Conservation (phyloP, 306 rosid species). For the Elaeagnus macrophylla region DNA sequence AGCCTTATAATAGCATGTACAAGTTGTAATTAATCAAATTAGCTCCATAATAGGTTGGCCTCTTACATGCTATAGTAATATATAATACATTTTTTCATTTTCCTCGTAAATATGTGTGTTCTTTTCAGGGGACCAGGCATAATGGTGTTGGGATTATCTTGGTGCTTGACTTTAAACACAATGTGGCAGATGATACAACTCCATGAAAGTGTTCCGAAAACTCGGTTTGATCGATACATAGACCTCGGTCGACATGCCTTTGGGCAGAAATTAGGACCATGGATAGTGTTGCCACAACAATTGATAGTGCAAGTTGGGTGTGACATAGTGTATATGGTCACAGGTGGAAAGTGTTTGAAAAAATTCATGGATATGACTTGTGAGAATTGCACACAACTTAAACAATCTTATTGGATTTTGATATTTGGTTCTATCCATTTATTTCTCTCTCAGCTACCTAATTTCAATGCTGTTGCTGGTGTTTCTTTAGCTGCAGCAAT, state of each 20-base stretch:
- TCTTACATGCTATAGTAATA: no score
- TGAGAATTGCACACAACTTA: constrained; percentile 56
- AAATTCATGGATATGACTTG: constrained; percentile 88
- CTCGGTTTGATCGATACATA: constrained; percentile 17
- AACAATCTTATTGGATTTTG: constrained; percentile 74
- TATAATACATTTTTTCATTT: no score
- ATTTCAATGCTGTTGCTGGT: constrained; percentile 82
- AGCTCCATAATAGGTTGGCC: no score
- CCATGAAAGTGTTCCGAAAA: no score
- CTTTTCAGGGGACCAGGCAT: no score
- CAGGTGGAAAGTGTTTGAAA: constrained; percentile 81
- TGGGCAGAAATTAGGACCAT: constrained; percentile 74
- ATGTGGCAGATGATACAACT: no score
- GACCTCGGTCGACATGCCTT: constrained; percentile 88
- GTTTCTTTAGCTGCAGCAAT: constrained; percentile 91
- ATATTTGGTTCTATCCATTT: constrained; percentile 77
- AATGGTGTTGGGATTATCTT: no score
- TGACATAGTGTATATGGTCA: constrained; percentile 84
- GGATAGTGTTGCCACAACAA: constrained; percentile 90
- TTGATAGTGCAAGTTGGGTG: constrained; percentile 86
- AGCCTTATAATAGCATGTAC: no score
- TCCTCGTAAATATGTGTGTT: no score
- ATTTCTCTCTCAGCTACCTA: constrained; percentile 89
- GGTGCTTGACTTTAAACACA: no score
- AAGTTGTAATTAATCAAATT: no score